Base-by-base conservation (phyloP, 2,329 filamentous ascomycete genomes). In the Neophaeococcomyces mojaviensis region DNA sequence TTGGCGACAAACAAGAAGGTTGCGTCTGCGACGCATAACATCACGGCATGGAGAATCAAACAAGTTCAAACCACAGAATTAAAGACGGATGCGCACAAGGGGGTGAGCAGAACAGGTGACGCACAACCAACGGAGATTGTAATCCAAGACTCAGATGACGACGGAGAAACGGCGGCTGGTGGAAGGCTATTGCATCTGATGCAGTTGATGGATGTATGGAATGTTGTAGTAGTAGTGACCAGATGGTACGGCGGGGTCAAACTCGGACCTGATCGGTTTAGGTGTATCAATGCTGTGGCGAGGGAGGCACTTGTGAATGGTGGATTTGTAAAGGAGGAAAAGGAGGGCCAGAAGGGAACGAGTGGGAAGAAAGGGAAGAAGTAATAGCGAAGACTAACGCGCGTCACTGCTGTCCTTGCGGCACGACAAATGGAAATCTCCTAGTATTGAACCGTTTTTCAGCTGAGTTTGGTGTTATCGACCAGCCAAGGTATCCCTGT, bases 191-290 rank as follows among this genome's bases (percentile, higher is more conserved):
- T 97, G 49, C 88, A 94, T 68, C 70, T 98, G 24, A 84, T 98
- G 81, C 88, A 96, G 69, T 68, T 95, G 50, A 96, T 96, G 86
- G 86, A 89, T 59, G 74, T 94, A 9, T 96, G 89, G 88, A 79
- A 94, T 64, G 83, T 84, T 13, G 83, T 97, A 70, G 88, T 98
- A 0, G 84, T 98, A 3, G 90, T 98, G 22, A 88, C 86, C 32
- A 72, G 92, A 52, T 98, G 92, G 92, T 98, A 94, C 65, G 92
- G 92, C 3, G 92, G 92, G 1, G 78, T 94, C 48, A 84, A 88
- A 57, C 68, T 98, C 37, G 92, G 92, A 0, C 89, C 90, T 40
- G 84, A 89, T 63, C 73, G 92, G 53, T 98, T 98, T 62, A 80
- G 88, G 10, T 72, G 95, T 45, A 97, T 98, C 61, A 96, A 96